Evolutionary conservation across 805 yeast species (phyloP), one percentile per base, ranked within the genome.

Genomic region (Yarrowia yakushimensis): DNA sequence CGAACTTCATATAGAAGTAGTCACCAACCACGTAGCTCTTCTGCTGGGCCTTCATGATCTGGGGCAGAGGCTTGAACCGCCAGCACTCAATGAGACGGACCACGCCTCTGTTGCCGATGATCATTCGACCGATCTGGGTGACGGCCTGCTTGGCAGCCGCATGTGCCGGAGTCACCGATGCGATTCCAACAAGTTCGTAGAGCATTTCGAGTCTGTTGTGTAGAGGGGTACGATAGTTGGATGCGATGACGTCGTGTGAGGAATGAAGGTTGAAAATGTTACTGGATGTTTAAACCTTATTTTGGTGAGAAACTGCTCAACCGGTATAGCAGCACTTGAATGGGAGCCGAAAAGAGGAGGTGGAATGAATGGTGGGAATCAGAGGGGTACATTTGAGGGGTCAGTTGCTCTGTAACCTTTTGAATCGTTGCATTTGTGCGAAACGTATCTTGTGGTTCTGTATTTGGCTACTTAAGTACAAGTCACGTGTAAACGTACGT

Each of bases 21-120:
- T 87, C 86, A 2, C 97, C 98, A 72, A 90, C 92, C 72, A 90
- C 90, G 74, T 92, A 96, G 65, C 84, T 81, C 71, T 92, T 96
- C 70, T 91, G 96, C 70, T 90, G 90, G 71, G 89, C 89, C 67
- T 85, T 84, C 76, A 89, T 81, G 65, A 93, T 82, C 66, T 85
- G 87, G 18, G 98, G 97, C 62, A 94, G 79, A 27, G 85, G 85
- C 65, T 83, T 83, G 42, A 85, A 82, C 0, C 97, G 97, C 72
- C 92, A 76, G 66, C 91, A 87, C 59, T 87, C 82, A 48, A 93
- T 83, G 65, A 84, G 85, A 72, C 98, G 82, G 37, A 93, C 85
- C n/a, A 93, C 93, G 57, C 99, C 99, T 80, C 97, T 90, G 75
- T 93, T 92, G 65, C 85, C 83, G 64, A 94, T 81, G 28, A 93